Base-by-base conservation (phyloP, 2,329 filamentous ascomycete species). In the Fusarium hostae region DNA sequence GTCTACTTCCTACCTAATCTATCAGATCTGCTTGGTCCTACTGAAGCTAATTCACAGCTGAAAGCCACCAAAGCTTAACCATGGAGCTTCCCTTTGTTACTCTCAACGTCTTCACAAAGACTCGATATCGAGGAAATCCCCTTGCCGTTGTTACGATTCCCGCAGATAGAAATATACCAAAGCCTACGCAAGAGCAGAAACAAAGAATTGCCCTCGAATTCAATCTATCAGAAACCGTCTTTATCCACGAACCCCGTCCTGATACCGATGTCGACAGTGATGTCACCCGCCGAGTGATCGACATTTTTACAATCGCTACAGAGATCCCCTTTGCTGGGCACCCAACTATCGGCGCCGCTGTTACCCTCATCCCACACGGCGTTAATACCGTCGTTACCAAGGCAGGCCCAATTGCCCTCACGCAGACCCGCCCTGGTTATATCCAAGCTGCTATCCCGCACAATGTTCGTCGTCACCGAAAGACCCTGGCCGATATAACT, bases 371-470 rank as follows among this genome's bases (percentile, higher is more conserved):
- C 22, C 32, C 76, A 74, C 58, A 80, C 63, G 76, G 78, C 68
- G 79, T 86, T 61, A 70, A 80, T 50, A 83, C 81, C 11, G 79
- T 91, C 28, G 72, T 84, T 44, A 89, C 87, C 32, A 89, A 88
- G 68, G 87, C 89, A 18, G 89, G 89, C 8, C 83, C 84, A 20
- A 89, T 91, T 68, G 76, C 82, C 16, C 84, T 90, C 61, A 71
- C 72, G 65, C 57, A 68, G 63, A 75, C 73, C 34, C 66, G 65
- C 24, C 67, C 86, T 81, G 78, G 84, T 79, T 66, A 84, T n/a
- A 88, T 90, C 9, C 86, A 84, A 56, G 91, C 91, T 20, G 81
- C 80, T 7, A 90, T 95, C 69, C 91, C 92, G 37, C 90, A 93
- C 77, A 84, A 91, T 67, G 84, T 91, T 69, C 91, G 88, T 74